phyloP scores from a whole-genome alignment of 192 early-diverging fungal genomes.

The Chytriomyces sp. region DNA sequence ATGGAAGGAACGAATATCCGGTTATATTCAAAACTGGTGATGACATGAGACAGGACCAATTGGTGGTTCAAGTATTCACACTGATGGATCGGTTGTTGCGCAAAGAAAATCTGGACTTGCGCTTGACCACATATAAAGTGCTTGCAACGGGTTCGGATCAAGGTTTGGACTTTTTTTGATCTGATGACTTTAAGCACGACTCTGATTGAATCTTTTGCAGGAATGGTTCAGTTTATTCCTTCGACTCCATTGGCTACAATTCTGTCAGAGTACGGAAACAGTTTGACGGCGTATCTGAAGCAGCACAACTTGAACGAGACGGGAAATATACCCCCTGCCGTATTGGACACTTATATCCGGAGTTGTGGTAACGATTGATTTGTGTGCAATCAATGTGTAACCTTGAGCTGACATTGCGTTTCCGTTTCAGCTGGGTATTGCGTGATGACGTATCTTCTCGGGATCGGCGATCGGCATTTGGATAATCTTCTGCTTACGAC shows the following conservation, averaged over 20 bases:
- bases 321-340: constrained; percentile 62
- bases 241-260: constrained; percentile 88
- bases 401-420: background rate
- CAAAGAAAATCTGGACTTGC: constrained; percentile 95
- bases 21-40: constrained; percentile 99
- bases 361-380: constrained; percentile 76
- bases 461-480: constrained; percentile 97
- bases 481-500: constrained; percentile 94
- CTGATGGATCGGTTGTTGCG: constrained; percentile 95
- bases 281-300: constrained; percentile 79
- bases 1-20: constrained; percentile 83
- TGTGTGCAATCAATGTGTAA: constrained; percentile 8
- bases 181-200: background rate
- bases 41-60: constrained; percentile 97
- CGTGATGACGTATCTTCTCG: constrained; percentile 97
- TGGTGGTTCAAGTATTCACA: constrained; percentile 96
- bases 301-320: constrained; percentile 68
- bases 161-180: constrained; percentile 55
- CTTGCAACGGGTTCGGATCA: constrained; percentile 94
- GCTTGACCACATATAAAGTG: constrained; percentile 93
- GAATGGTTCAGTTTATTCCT: constrained; percentile 91
- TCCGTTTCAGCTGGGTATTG: constrained; percentile 85
- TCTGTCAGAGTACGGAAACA: constrained; percentile 83
- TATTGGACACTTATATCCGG: constrained; percentile 95
- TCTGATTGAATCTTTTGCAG: constrained; percentile 28